These are phyloP conservation scores for Pyricularia grisea DNA, from an alignment of 2,329 filamentous ascomycete genomes.

Conservation along the genomic window DNA sequence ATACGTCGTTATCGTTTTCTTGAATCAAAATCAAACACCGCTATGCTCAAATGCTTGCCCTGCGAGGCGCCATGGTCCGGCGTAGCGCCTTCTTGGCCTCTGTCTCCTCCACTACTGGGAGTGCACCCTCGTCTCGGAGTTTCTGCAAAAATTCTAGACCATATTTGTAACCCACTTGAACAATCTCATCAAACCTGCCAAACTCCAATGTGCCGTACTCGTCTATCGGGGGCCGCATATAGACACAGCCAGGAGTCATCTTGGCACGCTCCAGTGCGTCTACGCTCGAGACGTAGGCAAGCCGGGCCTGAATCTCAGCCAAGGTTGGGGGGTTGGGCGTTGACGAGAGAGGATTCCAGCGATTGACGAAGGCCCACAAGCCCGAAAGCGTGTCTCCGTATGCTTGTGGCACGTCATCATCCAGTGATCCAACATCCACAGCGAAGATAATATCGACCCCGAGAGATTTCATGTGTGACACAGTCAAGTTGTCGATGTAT, in stretches of 20 bases:
- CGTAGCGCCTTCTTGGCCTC: constrained; percentile 69
- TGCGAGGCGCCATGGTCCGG: constrained; percentile 68
- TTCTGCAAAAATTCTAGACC: constrained; percentile 71
- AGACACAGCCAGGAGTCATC: constrained; percentile 79
- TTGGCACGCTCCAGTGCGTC: constrained; percentile 93
- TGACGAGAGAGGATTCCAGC: constrained; percentile 91
- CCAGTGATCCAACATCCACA: constrained; percentile 84
- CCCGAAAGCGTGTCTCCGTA: constrained; percentile 94
- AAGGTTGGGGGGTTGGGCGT: constrained; percentile 89
- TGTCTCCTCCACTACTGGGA: constrained; percentile 62
- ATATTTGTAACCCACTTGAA: constrained; percentile 77
- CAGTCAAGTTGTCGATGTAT: constrained; percentile 94
- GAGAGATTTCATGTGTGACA: constrained; percentile 91
- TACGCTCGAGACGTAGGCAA: constrained; percentile 91
- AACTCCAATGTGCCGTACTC: constrained; percentile 92
- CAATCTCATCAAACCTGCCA: constrained; percentile 96
- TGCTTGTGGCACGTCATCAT: constrained; percentile 82
- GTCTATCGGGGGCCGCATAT: constrained; percentile 94
- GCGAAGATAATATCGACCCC: constrained; percentile 94
- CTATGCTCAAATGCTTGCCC: constrained; percentile 58
- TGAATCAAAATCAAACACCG: neutral
- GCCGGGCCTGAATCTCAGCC: constrained; percentile 87
- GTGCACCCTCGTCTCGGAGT: constrained; percentile 66
- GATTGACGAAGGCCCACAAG: constrained; percentile 88
- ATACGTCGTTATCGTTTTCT: neutral